Percentiles rank a stretch among this genome's conserved stretches.
Conservation (phyloP, 1,139 yeast genomes). For the Magnusiomyces suaveolens region DNA sequence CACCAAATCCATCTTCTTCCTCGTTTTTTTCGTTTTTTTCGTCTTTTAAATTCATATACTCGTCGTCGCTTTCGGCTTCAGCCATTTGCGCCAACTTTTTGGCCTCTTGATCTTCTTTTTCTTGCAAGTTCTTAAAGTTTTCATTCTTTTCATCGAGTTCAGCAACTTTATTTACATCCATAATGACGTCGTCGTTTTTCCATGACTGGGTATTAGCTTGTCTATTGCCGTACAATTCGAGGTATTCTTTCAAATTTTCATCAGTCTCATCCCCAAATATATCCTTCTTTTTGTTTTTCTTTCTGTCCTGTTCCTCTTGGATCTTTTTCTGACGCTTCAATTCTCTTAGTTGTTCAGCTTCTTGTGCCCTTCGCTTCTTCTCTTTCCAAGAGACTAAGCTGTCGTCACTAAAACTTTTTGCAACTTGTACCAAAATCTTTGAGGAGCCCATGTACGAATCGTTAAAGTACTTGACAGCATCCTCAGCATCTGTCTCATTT, state of each 20-base stretch:
- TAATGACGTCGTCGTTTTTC: slow-evolving; percentile 62
- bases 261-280: slow-evolving; percentile 31
- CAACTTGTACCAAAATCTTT: slow-evolving; percentile 65
- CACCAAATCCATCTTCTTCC: slow-evolving; percentile 21
- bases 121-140: slow-evolving; percentile 17
- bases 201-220: slow-evolving; percentile 51
- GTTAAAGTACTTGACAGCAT: slow-evolving; percentile 69
- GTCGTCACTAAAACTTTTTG: slow-evolving; percentile 82
- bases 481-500: slow-evolving; percentile 59
- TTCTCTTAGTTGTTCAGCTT: slow-evolving; percentile 11
- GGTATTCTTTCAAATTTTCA: slow-evolving; percentile 64
- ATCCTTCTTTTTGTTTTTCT: slow-evolving; percentile 42
- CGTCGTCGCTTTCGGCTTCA: slow-evolving; percentile 25
- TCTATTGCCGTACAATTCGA: slow-evolving; percentile 76
- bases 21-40: slow-evolving; percentile 21
- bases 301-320: slow-evolving; percentile 36
- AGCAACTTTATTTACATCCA: slow-evolving; percentile 25
- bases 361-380: slow-evolving; percentile 43
- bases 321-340: slow-evolving; percentile 12
- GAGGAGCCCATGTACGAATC: slow-evolving; percentile 77
- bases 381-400: slow-evolving; percentile 63
- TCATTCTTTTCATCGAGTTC: slow-evolving; percentile 9
- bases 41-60: slow-evolving; percentile 20
- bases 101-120: slow-evolving; percentile 8
- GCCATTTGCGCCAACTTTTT: slow-evolving; percentile 11